A percentile compares a stretch with the other conserved stretches of the same genome.
Evolutionary conservation across 2,329 filamentous ascomycete genomes (phyloP).

Genomic region (Eutypa lata): DNA sequence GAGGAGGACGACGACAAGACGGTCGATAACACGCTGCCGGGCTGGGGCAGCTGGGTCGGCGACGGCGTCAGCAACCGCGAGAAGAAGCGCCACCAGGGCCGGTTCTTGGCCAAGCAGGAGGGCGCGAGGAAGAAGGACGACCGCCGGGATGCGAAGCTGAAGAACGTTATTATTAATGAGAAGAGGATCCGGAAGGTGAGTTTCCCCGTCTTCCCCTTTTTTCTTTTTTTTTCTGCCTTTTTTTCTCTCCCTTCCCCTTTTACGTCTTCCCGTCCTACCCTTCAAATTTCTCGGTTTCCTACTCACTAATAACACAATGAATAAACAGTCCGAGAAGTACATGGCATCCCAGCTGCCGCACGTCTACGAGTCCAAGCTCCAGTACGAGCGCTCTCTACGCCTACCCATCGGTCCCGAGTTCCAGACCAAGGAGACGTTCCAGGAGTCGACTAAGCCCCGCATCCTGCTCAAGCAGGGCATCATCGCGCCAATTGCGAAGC

Average conservation of each 20-base stretch:
- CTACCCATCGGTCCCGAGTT: constrained; percentile 91
- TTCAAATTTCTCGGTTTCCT: neutral
- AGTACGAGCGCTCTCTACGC: constrained; percentile 86
- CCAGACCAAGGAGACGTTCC: constrained; percentile 94
- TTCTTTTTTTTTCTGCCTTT: neutral
- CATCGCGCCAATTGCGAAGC: constrained; percentile 83
- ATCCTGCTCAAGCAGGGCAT: constrained; percentile 88
- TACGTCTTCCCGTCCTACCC: neutral
- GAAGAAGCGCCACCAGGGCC: constrained; percentile 59
- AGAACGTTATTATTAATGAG: constrained; percentile 88
- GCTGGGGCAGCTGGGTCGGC: constrained; percentile 92
- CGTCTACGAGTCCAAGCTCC: constrained; percentile 80
- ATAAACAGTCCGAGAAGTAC: constrained; percentile 73
- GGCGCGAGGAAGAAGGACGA: constrained; percentile 71
- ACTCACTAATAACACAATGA: constrained; percentile 9
- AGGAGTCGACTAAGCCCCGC: constrained; percentile 83
- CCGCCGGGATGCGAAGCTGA: constrained; percentile 77
- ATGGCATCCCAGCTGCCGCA: constrained; percentile 81
- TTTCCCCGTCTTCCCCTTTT: neutral
- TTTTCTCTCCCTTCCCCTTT: neutral
- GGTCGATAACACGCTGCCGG: constrained; percentile 80
- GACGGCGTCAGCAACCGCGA: constrained; percentile 73
- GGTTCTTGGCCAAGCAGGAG: constrained; percentile 63
- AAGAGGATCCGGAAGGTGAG: constrained; percentile 81
- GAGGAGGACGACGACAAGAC: constrained; percentile 80